Evolutionary conservation across 305 asterid species (phyloP).

Genomic region (Fraxinus xanthoxyloides): DNA sequence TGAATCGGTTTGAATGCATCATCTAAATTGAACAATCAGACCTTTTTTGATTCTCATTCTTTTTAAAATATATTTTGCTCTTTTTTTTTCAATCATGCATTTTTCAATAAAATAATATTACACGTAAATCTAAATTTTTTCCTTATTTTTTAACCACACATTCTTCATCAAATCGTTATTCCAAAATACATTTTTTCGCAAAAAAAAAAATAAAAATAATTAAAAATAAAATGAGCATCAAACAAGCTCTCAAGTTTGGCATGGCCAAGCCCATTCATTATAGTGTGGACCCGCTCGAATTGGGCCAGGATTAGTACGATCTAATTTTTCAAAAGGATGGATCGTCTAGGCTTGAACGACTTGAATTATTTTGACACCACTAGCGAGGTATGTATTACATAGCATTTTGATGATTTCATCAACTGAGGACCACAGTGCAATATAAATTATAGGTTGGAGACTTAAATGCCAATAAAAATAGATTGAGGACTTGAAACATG

Average conservation of each 20-base stretch:
- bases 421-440: not conserved
- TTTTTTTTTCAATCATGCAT: too few species aligned
- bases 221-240: too few species aligned
- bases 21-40: not conserved
- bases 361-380: not conserved
- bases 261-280: too few species aligned
- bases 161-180: too few species aligned
- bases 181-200: too few species aligned
- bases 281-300: not conserved
- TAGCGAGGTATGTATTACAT: not conserved
- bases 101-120: too few species aligned
- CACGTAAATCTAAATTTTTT: too few species aligned
- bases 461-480: not conserved
- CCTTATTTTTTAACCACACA: too few species aligned
- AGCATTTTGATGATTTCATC: not conserved
- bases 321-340: not conserved
- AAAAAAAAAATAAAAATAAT: too few species aligned
- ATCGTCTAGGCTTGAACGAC: not conserved
- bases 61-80: too few species aligned
- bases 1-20: not conserved
- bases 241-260: not conserved
- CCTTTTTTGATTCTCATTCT: not conserved
- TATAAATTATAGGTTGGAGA: not conserved
- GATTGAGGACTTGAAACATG: not conserved
- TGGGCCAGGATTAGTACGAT: not conserved